Evolutionary conservation across 257 asterid genomes (phyloP), one percentile per base, ranked within the genome.

Genomic region (Solanum arcanum): DNA sequence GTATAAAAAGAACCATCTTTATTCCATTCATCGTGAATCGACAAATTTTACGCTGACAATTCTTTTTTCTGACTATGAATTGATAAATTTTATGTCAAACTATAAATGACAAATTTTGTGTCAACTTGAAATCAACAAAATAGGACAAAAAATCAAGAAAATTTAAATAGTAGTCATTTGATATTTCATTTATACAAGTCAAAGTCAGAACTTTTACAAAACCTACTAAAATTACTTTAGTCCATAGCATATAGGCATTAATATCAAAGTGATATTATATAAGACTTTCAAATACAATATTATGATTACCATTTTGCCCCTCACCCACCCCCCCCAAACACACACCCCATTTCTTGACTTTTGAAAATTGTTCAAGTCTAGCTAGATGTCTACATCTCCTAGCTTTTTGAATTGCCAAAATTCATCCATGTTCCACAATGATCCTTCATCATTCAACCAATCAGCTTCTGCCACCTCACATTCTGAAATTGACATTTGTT

Each of bases 361-460:
- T n/a, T 42, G 60, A 75, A 23, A 41, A 75, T 41, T 23, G 12
- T 9, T 18, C 83, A 23, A 42, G 37, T 76, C 23, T 76, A 76
- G 9, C 42, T 77, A 89, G 86, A 87, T 35, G 27, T 89, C 91
- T 83, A 75, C 56, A 77, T 90, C 91, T 35, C 69, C 91, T 9
- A 88, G 76, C 88, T 88, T 92, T 89, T 91, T 89, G 83, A 90
- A 88, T 69, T 94, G 91, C 97, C 96, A 94, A 85, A 92, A 52
- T 27, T 95, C 97, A 91, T 92, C 98, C 78, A 86, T 90, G 88
- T 91, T 90, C 95, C 97, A 94, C 80, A 90, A 86, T 78, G 91
- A 52, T 72, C 83, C 78, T 62, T 94, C 94, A 76, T 92, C 92
- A 25, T 84, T 91, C 3, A 92, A 91, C 93, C 95, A 94, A 87